Evolutionary conservation across 345 rosid genomes (phyloP).

Genomic region (Anastatica hierochuntica): DNA sequence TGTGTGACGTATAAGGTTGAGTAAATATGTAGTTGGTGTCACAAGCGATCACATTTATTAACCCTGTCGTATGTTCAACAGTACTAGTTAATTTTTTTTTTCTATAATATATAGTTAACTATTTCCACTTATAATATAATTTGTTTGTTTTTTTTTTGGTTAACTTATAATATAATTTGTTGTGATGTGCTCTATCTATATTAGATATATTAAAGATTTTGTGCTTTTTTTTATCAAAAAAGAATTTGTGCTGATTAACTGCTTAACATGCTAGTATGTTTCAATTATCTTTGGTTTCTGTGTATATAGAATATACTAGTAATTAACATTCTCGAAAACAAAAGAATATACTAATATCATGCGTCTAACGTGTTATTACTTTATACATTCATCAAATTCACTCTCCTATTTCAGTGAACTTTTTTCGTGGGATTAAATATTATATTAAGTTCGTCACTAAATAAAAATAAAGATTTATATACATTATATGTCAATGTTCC

Average conservation of each 20-base stretch:
- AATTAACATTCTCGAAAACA: too few species aligned
- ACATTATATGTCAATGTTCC: too few species aligned
- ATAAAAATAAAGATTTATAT: too few species aligned
- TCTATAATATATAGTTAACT: not conserved
- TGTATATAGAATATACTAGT: not conserved
- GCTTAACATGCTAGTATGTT: conserved; percentile 11
- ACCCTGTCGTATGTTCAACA: not conserved
- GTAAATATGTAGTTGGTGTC: conserved; percentile 21
- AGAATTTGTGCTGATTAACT: not conserved
- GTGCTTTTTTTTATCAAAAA: too few species aligned
- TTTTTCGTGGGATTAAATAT: not conserved
- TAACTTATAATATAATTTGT: not conserved
- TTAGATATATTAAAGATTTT: not conserved
- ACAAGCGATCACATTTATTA: conserved; percentile 21
- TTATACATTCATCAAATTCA: conserved; percentile 14
- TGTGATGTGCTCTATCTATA: not conserved
- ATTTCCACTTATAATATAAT: not conserved
- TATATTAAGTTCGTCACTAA: too few species aligned
- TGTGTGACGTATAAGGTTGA: conserved; percentile 21
- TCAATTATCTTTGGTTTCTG: not conserved
- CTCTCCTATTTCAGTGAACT: not conserved
- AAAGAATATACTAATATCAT: too few species aligned
- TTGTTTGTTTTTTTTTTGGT: too few species aligned
- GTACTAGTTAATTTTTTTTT: too few species aligned
- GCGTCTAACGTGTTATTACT: conserved; percentile 12